Evolutionary conservation across 2,329 filamentous ascomycete genomes (phyloP), one percentile per base, ranked within the genome.

Genomic region (Aspergillus glaucus): DNA sequence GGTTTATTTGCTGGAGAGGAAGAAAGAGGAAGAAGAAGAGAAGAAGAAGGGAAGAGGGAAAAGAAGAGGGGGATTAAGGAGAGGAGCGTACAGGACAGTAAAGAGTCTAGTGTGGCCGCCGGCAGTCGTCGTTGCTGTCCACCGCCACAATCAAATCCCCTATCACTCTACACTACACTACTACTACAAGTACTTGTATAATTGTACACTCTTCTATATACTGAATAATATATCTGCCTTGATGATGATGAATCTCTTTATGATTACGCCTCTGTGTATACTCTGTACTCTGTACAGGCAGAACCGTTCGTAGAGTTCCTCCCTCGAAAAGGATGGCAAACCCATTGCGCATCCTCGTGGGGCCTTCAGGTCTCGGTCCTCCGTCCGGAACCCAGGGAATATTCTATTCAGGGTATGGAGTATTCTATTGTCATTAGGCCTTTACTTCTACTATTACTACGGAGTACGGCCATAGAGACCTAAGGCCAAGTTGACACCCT

Each of bases 341-440:
- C 45, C 41, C 50, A 49, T 54, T 54, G 52, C 54, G 52, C 54
- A 55, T 55, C 55, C 56, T 57, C 56, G 56, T 58, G 56, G 56
- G 56, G 56, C 26, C 10, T 30, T 30, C 26, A 30, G 10, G 26
- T 12, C 26, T 30, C 26, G 26, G 26, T 30, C 26, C 26, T 30
- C 26, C 26, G 10, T 30, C 26, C 10, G 26, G 26, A 30, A 30
- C 12, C 26, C 3, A 30, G 26, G 26, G 26, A 30, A 30, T 30
- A 10, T 30, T 30, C 26, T 30, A 30, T 30, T 30, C 26, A 30
- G 7, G 26, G 26, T 30, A 30, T 10, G 26, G 9, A 10, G 10
- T 30, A 30, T 30, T 30, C 26, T 30, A 30, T 30, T 30, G 26
- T 30, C 26, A 10, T 30, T 30, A 30, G 26, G 26, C 26, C 9